Conservation (phyloP, 2,329 filamentous ascomycete genomes). For the Pleurostoma richardsiae region DNA sequence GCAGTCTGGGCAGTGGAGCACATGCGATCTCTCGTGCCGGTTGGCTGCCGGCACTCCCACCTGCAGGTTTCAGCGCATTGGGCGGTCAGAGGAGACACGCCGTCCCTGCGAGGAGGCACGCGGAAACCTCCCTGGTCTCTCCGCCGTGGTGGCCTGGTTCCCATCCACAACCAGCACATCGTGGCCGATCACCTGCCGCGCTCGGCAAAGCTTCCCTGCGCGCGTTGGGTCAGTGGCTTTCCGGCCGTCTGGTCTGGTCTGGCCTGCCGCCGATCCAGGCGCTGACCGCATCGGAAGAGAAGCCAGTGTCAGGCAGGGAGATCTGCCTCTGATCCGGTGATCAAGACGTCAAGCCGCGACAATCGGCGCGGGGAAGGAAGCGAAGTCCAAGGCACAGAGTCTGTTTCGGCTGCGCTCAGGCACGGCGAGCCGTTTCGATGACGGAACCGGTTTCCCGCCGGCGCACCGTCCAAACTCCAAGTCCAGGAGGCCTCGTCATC, state of each 20-base stretch:
- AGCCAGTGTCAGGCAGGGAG: not conserved
- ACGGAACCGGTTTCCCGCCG: too few species aligned
- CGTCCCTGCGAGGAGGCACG: not conserved
- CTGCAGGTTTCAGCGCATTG: not conserved
- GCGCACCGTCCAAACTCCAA: too few species aligned
- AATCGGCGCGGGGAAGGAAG: not conserved
- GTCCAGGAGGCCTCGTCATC: too few species aligned
- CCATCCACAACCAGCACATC: not conserved
- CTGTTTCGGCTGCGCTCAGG: too few species aligned
- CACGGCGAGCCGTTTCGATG: too few species aligned
- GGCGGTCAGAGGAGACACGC: not conserved
- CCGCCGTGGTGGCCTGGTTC: not conserved
- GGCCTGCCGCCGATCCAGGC: not conserved
- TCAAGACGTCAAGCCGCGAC: not conserved
- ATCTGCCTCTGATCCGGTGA: not conserved
- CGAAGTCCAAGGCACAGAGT: too few species aligned
- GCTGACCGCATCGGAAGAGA: not conserved
- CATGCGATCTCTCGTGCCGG: not conserved
- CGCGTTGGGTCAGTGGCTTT: not conserved
- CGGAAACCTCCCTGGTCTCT: not conserved
- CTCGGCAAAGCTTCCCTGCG: not conserved
- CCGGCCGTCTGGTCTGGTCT: not conserved
- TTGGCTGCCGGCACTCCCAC: not conserved
- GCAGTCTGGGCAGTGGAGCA: not conserved
- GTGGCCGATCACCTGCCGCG: not conserved